Evolutionary conservation across 768 basidiomycete species (phyloP), one percentile per base, ranked within the genome.

Genomic region (Russula abietina): DNA sequence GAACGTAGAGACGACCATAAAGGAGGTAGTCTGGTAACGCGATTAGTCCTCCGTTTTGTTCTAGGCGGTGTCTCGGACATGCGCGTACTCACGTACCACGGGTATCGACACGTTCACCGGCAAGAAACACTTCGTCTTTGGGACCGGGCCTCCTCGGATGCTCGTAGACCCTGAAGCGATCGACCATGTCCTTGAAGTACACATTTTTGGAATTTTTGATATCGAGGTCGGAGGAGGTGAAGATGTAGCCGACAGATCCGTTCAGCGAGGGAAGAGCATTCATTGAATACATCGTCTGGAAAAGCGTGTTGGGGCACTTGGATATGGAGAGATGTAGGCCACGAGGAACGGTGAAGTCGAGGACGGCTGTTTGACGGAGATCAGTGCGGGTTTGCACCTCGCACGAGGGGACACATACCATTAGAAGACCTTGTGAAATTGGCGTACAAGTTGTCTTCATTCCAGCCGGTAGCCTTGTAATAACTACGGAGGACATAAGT

Each of bases 391-490:
- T 58, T 12, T 19, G 53, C 51, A 48, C 41, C 33, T 14, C 12
- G 55, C 26, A 9, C 2, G 22, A n/a, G 6, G 1, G 16, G 48
- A 49, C 72, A 49, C 72, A 36, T 62, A 96, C 93, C 90, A 75
- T 83, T 87, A 1, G 94, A 96, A 39, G 93, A 90, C 59, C 91
- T 84, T 1, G 93, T 97, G 49, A 98, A 69, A 67, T 95, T 92
- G 2, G 89, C 84, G 70, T 92, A 98, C 24, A 96, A 79, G 70
- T 96, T 96, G 74, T 98, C 95, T 72, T 96, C 92, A 69, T 93
- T 94, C 96, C 96, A 98, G 65, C 92, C 91, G 36, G 93, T 97
- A n/a, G 85, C 86, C 67, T 83, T 82, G 78, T 93, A 94, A 75
- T 96, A 98, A 73, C 81, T 87, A 66, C 89, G 87, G 41, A 98